Evolutionary conservation across 1,139 yeast species (phyloP).

Genomic region (Zygosaccharomyces sapae): DNA sequence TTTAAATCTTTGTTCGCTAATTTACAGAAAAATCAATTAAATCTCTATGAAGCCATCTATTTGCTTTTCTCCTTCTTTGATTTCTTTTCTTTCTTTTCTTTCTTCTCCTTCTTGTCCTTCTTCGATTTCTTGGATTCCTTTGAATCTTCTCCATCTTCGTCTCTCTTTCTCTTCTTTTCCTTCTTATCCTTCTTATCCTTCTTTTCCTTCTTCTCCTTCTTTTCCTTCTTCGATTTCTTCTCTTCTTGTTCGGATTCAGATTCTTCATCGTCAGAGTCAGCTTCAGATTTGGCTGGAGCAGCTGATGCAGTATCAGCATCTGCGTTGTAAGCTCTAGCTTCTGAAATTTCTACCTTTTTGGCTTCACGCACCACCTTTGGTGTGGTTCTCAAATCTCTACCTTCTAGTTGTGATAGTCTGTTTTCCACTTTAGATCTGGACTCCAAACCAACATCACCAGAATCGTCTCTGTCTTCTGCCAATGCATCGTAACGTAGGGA

Average conservation of each 20-base stretch:
- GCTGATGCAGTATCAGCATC: conserved; percentile 73
- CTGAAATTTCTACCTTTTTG: conserved; percentile 78
- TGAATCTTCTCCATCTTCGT: conserved; percentile 38
- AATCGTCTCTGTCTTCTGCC: conserved; percentile 94
- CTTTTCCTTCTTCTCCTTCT: conserved; percentile 40
- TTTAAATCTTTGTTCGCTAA: conserved; percentile 1
- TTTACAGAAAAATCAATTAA: neutral
- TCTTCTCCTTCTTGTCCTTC: conserved; percentile 45
- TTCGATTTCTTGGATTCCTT: conserved; percentile 39
- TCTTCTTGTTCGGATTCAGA: conserved; percentile 35
- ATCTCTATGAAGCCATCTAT: conserved; percentile 1
- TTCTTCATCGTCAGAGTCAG: conserved; percentile 46
- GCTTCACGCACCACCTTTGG: conserved; percentile 70
- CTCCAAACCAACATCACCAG: conserved; percentile 88
- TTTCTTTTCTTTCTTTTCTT: conserved; percentile 45
- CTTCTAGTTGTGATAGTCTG: conserved; percentile 91
- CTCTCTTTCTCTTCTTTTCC: conserved; percentile 44
- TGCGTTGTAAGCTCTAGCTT: conserved; percentile 84
- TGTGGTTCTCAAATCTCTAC: conserved; percentile 84
- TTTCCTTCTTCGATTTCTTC: conserved; percentile 33
- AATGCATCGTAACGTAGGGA: conserved; percentile 94
- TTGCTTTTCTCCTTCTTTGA: conserved; percentile 36
- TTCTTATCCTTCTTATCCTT: conserved; percentile 37
- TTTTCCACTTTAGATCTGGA: conserved; percentile 92
- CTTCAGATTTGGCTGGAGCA: conserved; percentile 46